phyloP scores from a whole-genome alignment of 2,329 filamentous ascomycete species.

The Furcasterigmium furcatum region DNA sequence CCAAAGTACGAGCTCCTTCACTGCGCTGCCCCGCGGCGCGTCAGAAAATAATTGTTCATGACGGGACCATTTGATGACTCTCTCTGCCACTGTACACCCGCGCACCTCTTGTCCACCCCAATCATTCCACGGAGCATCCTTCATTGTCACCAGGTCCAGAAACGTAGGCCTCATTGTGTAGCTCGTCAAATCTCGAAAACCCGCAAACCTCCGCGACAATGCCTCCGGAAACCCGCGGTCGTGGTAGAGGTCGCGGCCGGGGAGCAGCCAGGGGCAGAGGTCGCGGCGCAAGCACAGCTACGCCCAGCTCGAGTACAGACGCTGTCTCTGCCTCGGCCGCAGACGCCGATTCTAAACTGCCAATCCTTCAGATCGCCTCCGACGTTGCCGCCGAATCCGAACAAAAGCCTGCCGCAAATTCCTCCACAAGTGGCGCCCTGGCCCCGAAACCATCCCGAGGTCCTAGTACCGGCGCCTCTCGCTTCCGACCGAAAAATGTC shows the following conservation, averaged over 20 bases:
- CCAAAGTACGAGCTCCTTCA: no score
- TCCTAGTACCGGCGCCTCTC: slow-evolving; percentile 27
- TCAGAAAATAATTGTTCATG: no score
- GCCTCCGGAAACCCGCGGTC: slow-evolving; percentile 10
- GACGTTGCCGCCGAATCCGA: neutral
- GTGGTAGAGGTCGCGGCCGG: slow-evolving; percentile 11
- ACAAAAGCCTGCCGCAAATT: neutral
- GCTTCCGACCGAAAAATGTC: slow-evolving; percentile 46
- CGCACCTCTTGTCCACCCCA: slow-evolving; percentile 5
- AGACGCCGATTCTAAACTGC: neutral
- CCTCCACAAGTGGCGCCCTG: slow-evolving; percentile 18
- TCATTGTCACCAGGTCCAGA: slow-evolving; percentile 3
- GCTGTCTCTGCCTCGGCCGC: neutral
- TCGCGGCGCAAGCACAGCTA: slow-evolving; percentile 5
- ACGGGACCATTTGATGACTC: no score
- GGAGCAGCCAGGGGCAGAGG: slow-evolving; percentile 9
- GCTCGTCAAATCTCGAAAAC: no score
- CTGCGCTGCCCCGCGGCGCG: no score
- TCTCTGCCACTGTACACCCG: no score
- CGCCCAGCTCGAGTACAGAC: neutral
- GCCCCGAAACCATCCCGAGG: slow-evolving; percentile 31
- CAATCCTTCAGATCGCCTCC: neutral
- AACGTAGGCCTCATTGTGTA: no score
- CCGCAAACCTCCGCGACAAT: slow-evolving; percentile 3
- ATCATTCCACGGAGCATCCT: slow-evolving; percentile 6